These are phyloP conservation scores for Neospora caninum DNA, from an alignment of 169 alveolate genomes.

Conservation along the genomic window DNA sequence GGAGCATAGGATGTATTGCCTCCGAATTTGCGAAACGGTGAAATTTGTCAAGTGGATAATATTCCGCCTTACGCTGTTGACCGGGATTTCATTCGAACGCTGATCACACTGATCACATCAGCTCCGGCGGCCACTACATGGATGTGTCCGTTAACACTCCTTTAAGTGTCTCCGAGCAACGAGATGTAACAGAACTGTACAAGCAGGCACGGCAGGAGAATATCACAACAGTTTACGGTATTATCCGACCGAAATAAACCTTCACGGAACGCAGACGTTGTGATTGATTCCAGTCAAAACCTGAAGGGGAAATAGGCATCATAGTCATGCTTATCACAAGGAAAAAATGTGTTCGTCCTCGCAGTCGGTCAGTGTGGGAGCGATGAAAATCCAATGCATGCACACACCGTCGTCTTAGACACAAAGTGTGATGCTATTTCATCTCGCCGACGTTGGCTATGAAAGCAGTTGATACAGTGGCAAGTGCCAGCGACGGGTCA, in stretches of 20 bases:
- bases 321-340: conserved; percentile 47
- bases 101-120: conserved; percentile 48
- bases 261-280: conserved; percentile 62
- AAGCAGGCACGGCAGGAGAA: conserved; percentile 69
- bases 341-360: background rate
- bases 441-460: background rate
- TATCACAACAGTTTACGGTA: conserved; percentile 70
- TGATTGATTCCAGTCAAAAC: conserved; percentile 52
- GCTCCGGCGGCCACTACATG: conserved; percentile 59
- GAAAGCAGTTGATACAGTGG: background rate
- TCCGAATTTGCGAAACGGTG: conserved; percentile 71
- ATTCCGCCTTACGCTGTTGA: conserved; percentile 70
- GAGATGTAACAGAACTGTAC: conserved; percentile 69
- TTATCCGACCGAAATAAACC: conserved; percentile 69
- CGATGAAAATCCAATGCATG: background rate
- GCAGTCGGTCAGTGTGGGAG: background rate
- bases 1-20: conserved; percentile 71
- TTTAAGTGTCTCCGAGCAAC: conserved; percentile 61
- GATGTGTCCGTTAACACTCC: conserved; percentile 72
- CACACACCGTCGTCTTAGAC: background rate
- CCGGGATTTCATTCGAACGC: conserved; percentile 55
- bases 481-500: background rate
- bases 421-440: too few species aligned
- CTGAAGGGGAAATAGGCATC: conserved; percentile 35
- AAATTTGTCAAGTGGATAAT: conserved; percentile 67